phyloP scores from a whole-genome alignment of 2,329 filamentous ascomycete genomes.

The Microthyrium microscopicum region DNA sequence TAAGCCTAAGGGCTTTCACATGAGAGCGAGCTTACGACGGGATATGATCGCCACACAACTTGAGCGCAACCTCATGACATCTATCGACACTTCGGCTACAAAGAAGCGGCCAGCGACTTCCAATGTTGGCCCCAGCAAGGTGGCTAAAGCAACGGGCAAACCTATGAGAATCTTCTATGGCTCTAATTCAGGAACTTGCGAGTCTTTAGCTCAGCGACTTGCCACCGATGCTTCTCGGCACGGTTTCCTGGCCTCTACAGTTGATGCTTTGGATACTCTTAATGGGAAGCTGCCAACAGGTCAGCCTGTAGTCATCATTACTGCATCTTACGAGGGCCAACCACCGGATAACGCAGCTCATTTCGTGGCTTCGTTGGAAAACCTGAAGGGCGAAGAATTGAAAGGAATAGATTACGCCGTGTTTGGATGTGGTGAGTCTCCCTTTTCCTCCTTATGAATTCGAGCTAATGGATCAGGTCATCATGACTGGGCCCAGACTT shows the following conservation, averaged over 20 bases:
- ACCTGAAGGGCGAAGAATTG: constrained; percentile 15
- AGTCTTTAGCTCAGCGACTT: constrained; percentile 23
- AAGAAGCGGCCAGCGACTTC: too few species aligned
- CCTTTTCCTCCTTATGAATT: too few species aligned
- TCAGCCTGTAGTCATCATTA: constrained; percentile 22
- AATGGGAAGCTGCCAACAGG: constrained; percentile 20
- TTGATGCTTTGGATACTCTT: constrained; percentile 20
- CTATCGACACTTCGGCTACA: too few species aligned
- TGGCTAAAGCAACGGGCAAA: constrained; percentile 3
- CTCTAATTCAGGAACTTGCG: constrained; percentile 26
- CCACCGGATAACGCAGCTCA: constrained; percentile 26
- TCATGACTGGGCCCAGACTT: constrained; percentile 25
- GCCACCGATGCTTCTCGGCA: constrained; percentile 19
- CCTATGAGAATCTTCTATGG: constrained; percentile 21
- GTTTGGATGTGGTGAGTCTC: constrained; percentile 26
- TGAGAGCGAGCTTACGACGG: constrained; percentile 20
- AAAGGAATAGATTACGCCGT: constrained; percentile 22
- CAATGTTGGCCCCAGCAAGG: constrained; percentile 6
- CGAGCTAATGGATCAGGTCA: too few species aligned
- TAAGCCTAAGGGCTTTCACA: constrained; percentile 26
- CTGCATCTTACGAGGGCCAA: constrained; percentile 26
- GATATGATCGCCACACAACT: constrained; percentile 17
- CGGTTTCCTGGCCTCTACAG: constrained; percentile 20
- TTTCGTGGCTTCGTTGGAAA: constrained; percentile 24
- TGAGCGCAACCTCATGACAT: too few species aligned